Evolutionary conservation across 306 rosid species (phyloP).

Genomic region (Vicia faba): DNA sequence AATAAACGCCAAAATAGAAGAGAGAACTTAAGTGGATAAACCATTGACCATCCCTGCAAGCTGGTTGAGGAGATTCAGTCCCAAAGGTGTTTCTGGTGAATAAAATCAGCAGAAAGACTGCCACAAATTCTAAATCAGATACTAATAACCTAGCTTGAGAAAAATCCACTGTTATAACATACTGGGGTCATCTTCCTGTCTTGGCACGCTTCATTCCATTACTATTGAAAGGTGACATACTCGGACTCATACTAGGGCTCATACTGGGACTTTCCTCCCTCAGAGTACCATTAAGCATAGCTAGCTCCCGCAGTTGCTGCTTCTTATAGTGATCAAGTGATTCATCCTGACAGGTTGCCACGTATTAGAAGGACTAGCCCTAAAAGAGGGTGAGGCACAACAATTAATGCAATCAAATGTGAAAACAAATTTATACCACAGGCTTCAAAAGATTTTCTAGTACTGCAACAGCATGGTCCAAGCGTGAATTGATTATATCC

Average conservation of each 20-base stretch:
- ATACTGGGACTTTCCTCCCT: constrained; percentile 96
- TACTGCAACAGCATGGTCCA: constrained; percentile 84
- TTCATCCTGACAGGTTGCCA: constrained; percentile 63
- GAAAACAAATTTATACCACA: constrained; percentile 56
- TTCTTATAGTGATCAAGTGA: constrained; percentile 88
- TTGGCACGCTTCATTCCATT: constrained; percentile 91
- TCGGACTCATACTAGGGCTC: constrained; percentile 56
- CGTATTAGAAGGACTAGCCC: constrained; percentile 19
- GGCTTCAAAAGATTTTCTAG: constrained; percentile 90
- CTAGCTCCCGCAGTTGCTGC: constrained; percentile 84
- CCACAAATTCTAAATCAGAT: constrained; percentile 42
- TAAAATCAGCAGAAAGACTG: constrained; percentile 34
- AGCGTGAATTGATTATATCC: constrained; percentile 68
- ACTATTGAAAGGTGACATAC: constrained; percentile 87
- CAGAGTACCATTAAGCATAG: constrained; percentile 83
- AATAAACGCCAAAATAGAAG: constrained; percentile 42
- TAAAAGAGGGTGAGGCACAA: background rate
- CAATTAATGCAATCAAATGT: background rate
- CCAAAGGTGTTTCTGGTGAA: constrained; percentile 41
- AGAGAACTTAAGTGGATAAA: constrained; percentile 31
- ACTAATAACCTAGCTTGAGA: constrained; percentile 38
- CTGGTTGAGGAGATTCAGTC: constrained; percentile 39
- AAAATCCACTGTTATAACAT: constrained; percentile 31
- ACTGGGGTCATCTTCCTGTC: constrained; percentile 70
- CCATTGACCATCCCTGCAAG: constrained; percentile 37